These are phyloP conservation scores for Isatis tinctoria DNA, from an alignment of 345 rosid genomes.

Conservation along the genomic window DNA sequence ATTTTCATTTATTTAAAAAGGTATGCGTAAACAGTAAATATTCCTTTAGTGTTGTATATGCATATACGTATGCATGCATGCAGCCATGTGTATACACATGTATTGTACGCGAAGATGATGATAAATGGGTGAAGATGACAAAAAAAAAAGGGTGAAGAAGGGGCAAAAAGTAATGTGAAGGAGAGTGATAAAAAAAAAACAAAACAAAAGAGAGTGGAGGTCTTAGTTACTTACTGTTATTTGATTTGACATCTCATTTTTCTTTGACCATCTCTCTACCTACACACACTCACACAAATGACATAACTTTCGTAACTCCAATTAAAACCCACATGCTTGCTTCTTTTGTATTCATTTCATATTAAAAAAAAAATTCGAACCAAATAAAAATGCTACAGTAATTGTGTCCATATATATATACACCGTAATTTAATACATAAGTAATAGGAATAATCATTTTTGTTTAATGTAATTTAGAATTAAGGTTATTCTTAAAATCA, in stretches of 20 bases:
- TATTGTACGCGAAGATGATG: constrained; percentile 14
- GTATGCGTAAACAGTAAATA: constrained; percentile 23
- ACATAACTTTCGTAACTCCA: constrained; percentile 27
- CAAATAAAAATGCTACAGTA: no score
- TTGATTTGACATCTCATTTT: constrained; percentile 38
- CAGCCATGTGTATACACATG: constrained; percentile 22
- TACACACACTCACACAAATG: constrained; percentile 21
- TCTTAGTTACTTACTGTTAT: constrained; percentile 28
- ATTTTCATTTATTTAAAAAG: no score
- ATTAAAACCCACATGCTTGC: constrained; percentile 24
- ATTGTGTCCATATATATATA: no score
- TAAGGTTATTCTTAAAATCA: no score
- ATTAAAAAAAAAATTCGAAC: no score
- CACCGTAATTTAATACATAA: no score
- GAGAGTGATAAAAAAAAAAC: constrained; percentile 21
- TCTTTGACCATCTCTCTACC: constrained; percentile 33
- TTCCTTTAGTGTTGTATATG: constrained; percentile 1
- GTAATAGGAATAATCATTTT: no score
- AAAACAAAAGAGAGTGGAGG: constrained; percentile 37
- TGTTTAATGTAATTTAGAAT: no score
- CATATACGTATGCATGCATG: no score
- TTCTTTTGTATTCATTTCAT: constrained; percentile 12
- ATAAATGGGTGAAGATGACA: constrained; percentile 23
- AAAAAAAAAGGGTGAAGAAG: constrained; percentile 18
- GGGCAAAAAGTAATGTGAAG: constrained; percentile 31